These are phyloP conservation scores for Cryptosporidium andersoni DNA, from an alignment of 169 alveolate species.

Conservation along the genomic window DNA sequence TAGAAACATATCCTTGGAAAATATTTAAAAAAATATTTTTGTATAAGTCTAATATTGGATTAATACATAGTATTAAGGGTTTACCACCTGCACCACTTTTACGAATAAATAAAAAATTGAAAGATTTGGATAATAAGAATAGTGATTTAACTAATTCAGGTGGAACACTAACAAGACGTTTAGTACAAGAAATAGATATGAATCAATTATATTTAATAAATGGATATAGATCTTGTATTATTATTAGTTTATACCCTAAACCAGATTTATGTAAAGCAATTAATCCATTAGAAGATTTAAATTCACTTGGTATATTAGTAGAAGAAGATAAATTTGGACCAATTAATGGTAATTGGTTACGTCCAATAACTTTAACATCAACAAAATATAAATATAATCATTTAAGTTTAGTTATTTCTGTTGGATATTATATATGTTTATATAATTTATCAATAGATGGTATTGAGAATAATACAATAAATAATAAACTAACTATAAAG, in stretches of 20 bases:
- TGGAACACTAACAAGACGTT: neutral
- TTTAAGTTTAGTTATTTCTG: slow-evolving; percentile 9
- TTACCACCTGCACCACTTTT: slow-evolving; percentile 60
- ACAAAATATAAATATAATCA: neutral
- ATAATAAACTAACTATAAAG: slow-evolving; percentile 21
- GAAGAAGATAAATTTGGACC: neutral
- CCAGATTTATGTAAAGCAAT: slow-evolving; percentile 57
- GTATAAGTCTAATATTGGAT: slow-evolving; percentile 29
- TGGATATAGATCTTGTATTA: slow-evolving; percentile 7
- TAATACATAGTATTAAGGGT: slow-evolving; percentile 21
- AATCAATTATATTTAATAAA: slow-evolving; percentile 35
- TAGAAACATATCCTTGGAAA: neutral
- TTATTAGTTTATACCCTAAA: slow-evolving; percentile 55
- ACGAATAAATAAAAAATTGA: neutral
- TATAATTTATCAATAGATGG: neutral
- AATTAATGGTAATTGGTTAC: slow-evolving; percentile 34
- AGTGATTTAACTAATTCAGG: neutral
- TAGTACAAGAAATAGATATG: slow-evolving; percentile 24
- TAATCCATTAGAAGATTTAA: slow-evolving; percentile 18
- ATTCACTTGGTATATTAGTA: neutral
- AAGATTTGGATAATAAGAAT: neutral
- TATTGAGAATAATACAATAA: slow-evolving; percentile 5
- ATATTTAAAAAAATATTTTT: slow-evolving; percentile 27
- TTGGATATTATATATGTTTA: slow-evolving; percentile 14
- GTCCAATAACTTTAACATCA: slow-evolving; percentile 14